Evolutionary conservation across 768 basidiomycete genomes (phyloP).

Genomic region (Clavulina sp.): DNA sequence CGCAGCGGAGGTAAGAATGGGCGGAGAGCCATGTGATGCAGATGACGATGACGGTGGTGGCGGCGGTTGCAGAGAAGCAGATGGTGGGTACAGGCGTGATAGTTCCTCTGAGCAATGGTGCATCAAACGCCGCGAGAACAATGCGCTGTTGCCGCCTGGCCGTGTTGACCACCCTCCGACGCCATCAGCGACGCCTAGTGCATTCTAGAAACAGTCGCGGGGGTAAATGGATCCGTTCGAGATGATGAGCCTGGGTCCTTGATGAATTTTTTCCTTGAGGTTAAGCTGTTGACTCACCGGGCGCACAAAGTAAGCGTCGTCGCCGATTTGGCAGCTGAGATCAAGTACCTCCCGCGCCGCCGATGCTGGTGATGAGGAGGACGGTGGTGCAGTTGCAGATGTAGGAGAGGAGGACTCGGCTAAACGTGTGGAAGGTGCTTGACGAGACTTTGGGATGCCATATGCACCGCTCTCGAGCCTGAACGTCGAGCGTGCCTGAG

Average conservation of each 20-base stretch:
- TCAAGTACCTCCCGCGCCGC: constrained; percentile 18
- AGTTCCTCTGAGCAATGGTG: constrained; percentile 62
- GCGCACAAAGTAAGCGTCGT: constrained; percentile 76
- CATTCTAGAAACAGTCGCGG: constrained; percentile 28
- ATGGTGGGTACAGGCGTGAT: constrained; percentile 12
- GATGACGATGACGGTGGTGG: background rate
- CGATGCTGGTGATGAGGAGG: constrained; percentile 16
- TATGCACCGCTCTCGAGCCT: constrained; percentile 66
- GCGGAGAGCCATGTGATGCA: background rate
- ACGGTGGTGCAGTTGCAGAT: constrained; percentile 14
- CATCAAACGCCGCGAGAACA: constrained; percentile 55
- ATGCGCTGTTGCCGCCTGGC: constrained; percentile 29
- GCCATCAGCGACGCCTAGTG: constrained; percentile 89
- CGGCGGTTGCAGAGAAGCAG: constrained; percentile 12
- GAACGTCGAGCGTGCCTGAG: constrained; percentile 14
- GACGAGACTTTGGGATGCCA: constrained; percentile 57
- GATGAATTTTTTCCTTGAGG: background rate
- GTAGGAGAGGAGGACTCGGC: constrained; percentile 12
- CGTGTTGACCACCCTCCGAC: constrained; percentile 72
- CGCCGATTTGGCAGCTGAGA: constrained; percentile 67
- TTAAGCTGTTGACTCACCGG: constrained; percentile 13
- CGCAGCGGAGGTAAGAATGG: background rate
- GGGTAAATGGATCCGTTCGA: background rate
- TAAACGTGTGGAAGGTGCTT: constrained; percentile 10
- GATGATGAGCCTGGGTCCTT: background rate